Conservation (phyloP, 768 basidiomycete genomes). For the Rubroboletus pulcherrimus region DNA sequence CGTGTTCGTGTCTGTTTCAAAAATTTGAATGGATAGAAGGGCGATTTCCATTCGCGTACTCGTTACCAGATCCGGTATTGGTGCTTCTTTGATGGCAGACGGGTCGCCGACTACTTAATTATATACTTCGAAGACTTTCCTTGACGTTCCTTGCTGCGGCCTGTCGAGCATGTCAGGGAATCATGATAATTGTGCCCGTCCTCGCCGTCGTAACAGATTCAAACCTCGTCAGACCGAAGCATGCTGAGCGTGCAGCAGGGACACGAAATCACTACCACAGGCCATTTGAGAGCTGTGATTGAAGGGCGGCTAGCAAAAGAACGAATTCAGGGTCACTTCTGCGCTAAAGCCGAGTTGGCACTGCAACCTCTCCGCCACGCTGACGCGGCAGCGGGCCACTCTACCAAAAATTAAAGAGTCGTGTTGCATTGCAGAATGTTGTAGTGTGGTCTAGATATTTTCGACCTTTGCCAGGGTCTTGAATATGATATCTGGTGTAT, state of each 20-base stretch:
- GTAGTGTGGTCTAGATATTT: background rate
- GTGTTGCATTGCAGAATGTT: background rate
- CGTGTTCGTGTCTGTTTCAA: background rate
- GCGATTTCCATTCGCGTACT: conserved; percentile 2
- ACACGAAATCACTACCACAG: background rate
- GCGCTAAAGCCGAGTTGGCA: background rate
- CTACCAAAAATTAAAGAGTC: background rate
- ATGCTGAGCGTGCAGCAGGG: background rate
- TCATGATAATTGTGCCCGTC: background rate
- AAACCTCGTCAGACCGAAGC: background rate
- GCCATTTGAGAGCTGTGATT: background rate
- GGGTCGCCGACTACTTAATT: background rate
- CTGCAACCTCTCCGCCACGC: too few species aligned
- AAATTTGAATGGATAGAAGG: conserved; percentile 2
- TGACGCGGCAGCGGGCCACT: background rate
- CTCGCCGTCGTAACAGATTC: background rate
- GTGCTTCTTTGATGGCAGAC: conserved; percentile 12
- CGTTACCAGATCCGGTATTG: conserved; percentile 4
- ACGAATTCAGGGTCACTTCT: background rate
- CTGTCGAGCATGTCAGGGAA: background rate
- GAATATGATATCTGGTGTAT: background rate
- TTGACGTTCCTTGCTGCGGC: background rate
- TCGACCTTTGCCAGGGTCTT: background rate
- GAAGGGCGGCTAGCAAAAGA: background rate
- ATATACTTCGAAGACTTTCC: background rate